phyloP scores from a whole-genome alignment of 768 basidiomycete genomes.

The Rhizopogon sp. region DNA sequence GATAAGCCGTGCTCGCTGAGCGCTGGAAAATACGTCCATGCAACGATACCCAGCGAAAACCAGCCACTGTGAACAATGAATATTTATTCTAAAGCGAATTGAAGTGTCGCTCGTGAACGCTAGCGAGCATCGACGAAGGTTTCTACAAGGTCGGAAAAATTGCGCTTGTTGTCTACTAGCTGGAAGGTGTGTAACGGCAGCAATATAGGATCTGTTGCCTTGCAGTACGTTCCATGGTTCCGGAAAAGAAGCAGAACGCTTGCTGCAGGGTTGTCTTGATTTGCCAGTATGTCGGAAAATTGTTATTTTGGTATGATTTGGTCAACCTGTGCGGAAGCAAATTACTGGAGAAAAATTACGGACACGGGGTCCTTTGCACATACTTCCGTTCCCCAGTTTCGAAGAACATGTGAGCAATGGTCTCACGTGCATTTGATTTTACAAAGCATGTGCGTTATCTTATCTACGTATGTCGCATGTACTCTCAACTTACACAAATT shows the following conservation, averaged over 20 bases:
- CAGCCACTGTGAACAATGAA: no score
- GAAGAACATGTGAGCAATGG: background rate
- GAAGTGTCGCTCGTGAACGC: background rate
- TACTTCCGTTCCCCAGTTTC: background rate
- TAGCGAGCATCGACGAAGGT: background rate
- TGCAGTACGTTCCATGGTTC: background rate
- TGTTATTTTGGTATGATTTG: background rate
- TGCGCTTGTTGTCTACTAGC: background rate
- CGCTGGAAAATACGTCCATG: no score
- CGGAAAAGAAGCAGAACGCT: background rate
- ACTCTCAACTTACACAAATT: background rate
- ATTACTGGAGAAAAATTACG: background rate
- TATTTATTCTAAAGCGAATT: background rate
- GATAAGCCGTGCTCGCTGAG: background rate
- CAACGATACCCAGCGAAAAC: no score
- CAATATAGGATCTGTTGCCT: background rate
- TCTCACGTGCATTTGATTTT: background rate
- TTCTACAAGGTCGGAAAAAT: no score
- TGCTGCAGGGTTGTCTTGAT: no score
- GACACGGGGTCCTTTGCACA: background rate
- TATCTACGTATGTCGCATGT: background rate
- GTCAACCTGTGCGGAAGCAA: background rate
- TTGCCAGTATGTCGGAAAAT: background rate
- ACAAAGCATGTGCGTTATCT: slow-evolving; percentile 2
- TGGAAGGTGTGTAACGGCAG: background rate